phyloP scores from a whole-genome alignment of 768 basidiomycete species.

The Tricholoma flavovirens region DNA sequence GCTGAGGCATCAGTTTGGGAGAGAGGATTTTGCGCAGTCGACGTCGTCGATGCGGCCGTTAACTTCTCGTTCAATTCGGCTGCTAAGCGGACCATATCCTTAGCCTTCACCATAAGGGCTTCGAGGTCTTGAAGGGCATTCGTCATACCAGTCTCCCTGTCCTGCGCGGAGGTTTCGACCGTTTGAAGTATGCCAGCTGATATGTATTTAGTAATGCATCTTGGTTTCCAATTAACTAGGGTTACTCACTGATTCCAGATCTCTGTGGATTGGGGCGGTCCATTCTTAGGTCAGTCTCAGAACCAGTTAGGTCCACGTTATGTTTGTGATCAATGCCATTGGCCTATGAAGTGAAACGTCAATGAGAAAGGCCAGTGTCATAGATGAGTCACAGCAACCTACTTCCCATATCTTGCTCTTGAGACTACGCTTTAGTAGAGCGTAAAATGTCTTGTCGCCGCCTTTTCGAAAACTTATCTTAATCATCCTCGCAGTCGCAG shows the following conservation, averaged over 20 bases:
- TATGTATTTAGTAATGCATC: not conserved
- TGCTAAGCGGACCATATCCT: conserved; percentile 88
- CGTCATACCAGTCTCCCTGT: conserved; percentile 57
- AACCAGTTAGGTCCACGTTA: not conserved
- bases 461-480: conserved; percentile 90
- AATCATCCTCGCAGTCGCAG: conserved; percentile 42
- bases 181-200: conserved; percentile 65
- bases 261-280: conserved; percentile 19
- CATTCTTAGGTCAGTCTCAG: not conserved
- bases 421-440: conserved; percentile 63
- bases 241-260: conserved; percentile 52
- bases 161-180: conserved; percentile 64
- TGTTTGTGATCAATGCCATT: conserved; percentile 11
- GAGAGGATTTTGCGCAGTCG: conserved; percentile 20
- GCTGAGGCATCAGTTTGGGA: conserved; percentile 14
- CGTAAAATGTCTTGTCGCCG: conserved; percentile 81
- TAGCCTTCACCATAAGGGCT: conserved; percentile 84
- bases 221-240: not conserved
- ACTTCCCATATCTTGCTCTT: conserved; percentile 76
- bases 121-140: conserved; percentile 85
- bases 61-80: conserved; percentile 83
- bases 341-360: conserved; percentile 8
- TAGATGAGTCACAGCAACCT: conserved; percentile 2
- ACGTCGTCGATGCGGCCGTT: conserved; percentile 33
- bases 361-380: not conserved